These are phyloP conservation scores for Omphalea diandra DNA, from an alignment of 441 rosid species.

Conservation along the genomic window DNA sequence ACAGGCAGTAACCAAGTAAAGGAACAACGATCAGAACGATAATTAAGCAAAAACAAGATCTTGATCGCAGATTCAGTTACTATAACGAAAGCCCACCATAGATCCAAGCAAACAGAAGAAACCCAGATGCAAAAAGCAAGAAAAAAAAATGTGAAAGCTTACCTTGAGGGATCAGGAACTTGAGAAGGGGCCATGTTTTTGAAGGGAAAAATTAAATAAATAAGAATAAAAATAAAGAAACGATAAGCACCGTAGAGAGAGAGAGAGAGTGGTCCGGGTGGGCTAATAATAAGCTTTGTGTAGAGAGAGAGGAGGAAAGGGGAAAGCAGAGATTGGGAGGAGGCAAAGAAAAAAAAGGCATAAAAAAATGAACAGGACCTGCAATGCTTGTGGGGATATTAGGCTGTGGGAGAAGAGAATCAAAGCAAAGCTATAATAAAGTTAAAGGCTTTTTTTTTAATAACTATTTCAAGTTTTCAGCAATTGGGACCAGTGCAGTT, in stretches of 20 bases:
- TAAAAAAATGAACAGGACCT: conserved; percentile 20
- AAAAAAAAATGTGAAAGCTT: conserved; percentile 16
- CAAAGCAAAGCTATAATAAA: conserved; percentile 30
- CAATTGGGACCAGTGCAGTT: background rate
- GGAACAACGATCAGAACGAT: conserved; percentile 8
- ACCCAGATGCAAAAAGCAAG: conserved; percentile 32
- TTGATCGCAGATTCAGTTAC: conserved; percentile 27
- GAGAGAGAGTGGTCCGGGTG: conserved; percentile 22
- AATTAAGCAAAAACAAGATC: conserved; percentile 42
- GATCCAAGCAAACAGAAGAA: conserved; percentile 35
- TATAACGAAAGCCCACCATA: conserved; percentile 25
- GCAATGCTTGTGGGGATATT: conserved; percentile 25
- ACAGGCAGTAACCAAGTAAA: conserved; percentile 6
- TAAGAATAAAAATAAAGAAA: background rate
- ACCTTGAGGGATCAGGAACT: conserved; percentile 25
- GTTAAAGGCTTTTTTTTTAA: conserved; percentile 12
- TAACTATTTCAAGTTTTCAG: background rate
- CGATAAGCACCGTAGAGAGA: conserved; percentile 11
- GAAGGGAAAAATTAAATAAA: conserved; percentile 16
- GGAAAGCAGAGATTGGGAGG: background rate
- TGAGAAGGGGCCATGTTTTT: conserved; percentile 12
- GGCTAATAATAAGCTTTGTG: conserved; percentile 6
- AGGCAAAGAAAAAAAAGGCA: background rate
- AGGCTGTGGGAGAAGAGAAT: conserved; percentile 25
- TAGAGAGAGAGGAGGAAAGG: conserved; percentile 16